Evolutionary conservation across 2,329 filamentous ascomycete genomes (phyloP), one percentile per base, ranked within the genome.

Genomic region (Tolypocladium sp.): DNA sequence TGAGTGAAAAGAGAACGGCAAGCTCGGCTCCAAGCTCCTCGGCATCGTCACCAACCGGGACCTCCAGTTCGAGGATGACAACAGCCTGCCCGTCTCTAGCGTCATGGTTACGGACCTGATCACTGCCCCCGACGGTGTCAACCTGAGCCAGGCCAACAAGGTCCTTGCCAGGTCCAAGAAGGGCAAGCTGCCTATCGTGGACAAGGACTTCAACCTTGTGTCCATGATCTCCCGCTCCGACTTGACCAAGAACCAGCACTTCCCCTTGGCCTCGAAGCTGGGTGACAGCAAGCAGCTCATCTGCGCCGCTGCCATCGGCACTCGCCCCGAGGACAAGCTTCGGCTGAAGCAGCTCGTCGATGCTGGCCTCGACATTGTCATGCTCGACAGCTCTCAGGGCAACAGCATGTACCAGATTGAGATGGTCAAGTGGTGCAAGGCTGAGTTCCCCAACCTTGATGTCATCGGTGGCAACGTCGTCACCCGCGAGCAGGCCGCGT

Each of bases 381-480:
- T 99, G 68, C 85, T 99, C 57, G 94, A 99, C 81, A 94, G 90
- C 77, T 95, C 90, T 71, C 94, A 99, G 79, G 94, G 94, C 66
- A 97, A 97, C 85, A 94, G 89, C 77, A 92, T 97, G 82, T 99
- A 93, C 83, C 93, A 97, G 80, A 88, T 97, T 64, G 91, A 96
- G 62, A 99, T 99, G 94, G 86, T 99, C 80, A 92, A 92, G 78
- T 97, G 88, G 82, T 83, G 94, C 79, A 99, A 99, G 83, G 74
- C 87, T 66, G 90, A 87, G 67, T 93, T 87, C 80, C 91, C 93
- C 38, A 79, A 81, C 56, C 82, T 99, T 63, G 92, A 99, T 68
- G 94, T 99, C 72, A 96, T 99, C 72, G 95, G 90, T 71, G 94
- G 94, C 79, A 99, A 99, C 78, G 94, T 99, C 66, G 94, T 99